Evolutionary conservation across 1,284 basidiomycete genomes (phyloP).

Genomic region (Puccinia novopanici): DNA sequence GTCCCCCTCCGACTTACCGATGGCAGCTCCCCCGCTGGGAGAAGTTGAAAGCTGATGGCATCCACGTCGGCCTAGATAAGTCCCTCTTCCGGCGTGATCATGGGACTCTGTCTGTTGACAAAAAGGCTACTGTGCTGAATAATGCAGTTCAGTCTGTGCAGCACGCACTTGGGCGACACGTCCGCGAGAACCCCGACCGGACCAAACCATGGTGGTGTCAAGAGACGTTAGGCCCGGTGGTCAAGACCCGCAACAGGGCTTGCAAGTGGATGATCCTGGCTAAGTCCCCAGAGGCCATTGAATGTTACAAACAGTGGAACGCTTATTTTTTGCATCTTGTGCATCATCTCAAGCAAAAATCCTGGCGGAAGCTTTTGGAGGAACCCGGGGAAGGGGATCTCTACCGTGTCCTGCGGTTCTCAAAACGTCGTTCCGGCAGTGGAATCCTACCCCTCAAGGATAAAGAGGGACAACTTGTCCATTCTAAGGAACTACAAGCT

Average conservation of each 20-base stretch:
- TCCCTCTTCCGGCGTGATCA: too few species aligned
- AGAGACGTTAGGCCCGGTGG: slow-evolving; percentile 8
- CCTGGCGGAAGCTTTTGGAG: too few species aligned
- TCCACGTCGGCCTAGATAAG: too few species aligned
- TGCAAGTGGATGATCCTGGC: slow-evolving; percentile 1
- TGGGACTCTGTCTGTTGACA: too few species aligned
- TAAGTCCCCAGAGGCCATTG: neutral
- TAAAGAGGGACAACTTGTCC: neutral
- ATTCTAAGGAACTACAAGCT: neutral
- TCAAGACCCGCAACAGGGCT: neutral
- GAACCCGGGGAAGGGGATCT: too few species aligned
- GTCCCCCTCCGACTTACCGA: too few species aligned
- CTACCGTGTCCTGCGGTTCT: neutral
- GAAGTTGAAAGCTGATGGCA: too few species aligned
- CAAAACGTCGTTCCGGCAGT: neutral
- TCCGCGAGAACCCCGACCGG: neutral
- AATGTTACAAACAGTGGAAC: slow-evolving; percentile 19
- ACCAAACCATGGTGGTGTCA: slow-evolving; percentile 24
- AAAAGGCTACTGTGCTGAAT: too few species aligned
- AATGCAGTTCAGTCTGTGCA: too few species aligned
- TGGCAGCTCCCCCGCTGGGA: too few species aligned
- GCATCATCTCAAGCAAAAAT: too few species aligned
- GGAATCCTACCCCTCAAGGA: neutral
- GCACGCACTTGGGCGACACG: neutral
- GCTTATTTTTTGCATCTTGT: too few species aligned